Evolutionary conservation across 176 grass and related monocot species (phyloP).

Genomic region (Oryza rufipogon): DNA sequence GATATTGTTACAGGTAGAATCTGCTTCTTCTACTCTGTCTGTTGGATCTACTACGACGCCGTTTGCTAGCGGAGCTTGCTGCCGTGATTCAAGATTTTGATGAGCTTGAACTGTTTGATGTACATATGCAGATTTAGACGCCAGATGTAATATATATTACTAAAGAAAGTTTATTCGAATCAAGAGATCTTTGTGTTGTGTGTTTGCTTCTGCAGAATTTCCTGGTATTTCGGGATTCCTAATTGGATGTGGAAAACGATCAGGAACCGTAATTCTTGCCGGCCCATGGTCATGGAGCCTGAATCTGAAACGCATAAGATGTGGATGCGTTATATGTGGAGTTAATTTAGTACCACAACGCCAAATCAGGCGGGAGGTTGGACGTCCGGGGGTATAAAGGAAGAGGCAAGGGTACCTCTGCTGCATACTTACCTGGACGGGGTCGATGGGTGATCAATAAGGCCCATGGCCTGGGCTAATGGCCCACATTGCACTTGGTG

Average conservation of each 20-base stretch:
- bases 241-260: not conserved
- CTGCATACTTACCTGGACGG: not conserved
- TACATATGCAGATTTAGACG: conserved; percentile 22
- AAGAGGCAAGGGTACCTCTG: not conserved
- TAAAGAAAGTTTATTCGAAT: not conserved
- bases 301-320: not conserved
- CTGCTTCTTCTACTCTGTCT: not conserved
- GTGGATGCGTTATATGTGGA: too few species aligned
- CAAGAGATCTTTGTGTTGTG: not conserved
- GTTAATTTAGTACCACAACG: not conserved
- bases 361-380: not conserved
- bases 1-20: not conserved
- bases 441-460: not conserved
- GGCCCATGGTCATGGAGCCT: too few species aligned
- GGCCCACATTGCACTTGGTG: not conserved
- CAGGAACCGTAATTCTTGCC: not conserved
- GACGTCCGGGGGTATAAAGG: not conserved
- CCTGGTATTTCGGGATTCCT: not conserved
- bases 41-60: too few species aligned
- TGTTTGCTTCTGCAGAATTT: not conserved
- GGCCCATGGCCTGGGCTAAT: not conserved
- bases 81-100: not conserved
- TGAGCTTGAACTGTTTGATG: conserved; percentile 4
- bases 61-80: too few species aligned
- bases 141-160: not conserved